A percentile compares a stretch with the other conserved stretches of the same genome.
These are phyloP conservation scores for Pythium guiyangense DNA, from an alignment of 352 stramenopile genomes.

Conservation along the genomic window DNA sequence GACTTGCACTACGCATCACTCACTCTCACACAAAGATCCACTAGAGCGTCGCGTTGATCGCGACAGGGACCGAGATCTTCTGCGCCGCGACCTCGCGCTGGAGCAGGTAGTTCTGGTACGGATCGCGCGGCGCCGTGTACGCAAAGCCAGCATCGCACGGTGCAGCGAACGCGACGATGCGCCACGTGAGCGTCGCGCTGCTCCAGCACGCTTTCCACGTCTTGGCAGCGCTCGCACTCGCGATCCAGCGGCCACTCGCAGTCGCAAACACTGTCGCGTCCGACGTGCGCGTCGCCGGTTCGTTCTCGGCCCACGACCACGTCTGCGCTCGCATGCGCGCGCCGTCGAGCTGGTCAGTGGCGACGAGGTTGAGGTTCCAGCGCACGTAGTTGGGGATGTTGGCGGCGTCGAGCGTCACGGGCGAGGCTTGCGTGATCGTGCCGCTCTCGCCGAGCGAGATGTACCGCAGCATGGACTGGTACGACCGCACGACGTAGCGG, in stretches of 20 bases:
- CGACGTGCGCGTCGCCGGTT: conserved; percentile 28
- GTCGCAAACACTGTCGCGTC: conserved; percentile 36
- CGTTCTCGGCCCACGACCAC: conserved; percentile 58
- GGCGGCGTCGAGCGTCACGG: conserved; percentile 25
- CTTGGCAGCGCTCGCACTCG: conserved; percentile 26
- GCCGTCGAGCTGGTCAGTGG: conserved; percentile 51
- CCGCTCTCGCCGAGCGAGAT: conserved; percentile 35
- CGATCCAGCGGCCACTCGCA: conserved; percentile 48
- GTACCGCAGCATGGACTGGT: conserved; percentile 50
- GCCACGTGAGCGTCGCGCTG: conserved; percentile 31
- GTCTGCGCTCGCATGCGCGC: conserved; percentile 40
- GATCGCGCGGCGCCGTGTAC: conserved; percentile 3
- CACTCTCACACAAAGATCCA: no score
- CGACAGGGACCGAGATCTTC: conserved; percentile 10
- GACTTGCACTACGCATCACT: no score
- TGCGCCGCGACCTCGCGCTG: conserved; percentile 5
- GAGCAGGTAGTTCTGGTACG: conserved; percentile 9
- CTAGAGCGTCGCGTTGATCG: conserved; percentile 8
- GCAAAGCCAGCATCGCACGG: conserved; percentile 34
- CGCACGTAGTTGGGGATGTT: conserved; percentile 40
- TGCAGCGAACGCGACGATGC: conserved; percentile 35
- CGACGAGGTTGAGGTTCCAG: conserved; percentile 51
- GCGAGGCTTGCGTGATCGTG: conserved; percentile 15
- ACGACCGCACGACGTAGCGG: conserved; percentile 30
- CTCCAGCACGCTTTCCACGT: conserved; percentile 36